phyloP scores from a whole-genome alignment of 306 rosid genomes.

The Glycyrrhiza uralensis region DNA sequence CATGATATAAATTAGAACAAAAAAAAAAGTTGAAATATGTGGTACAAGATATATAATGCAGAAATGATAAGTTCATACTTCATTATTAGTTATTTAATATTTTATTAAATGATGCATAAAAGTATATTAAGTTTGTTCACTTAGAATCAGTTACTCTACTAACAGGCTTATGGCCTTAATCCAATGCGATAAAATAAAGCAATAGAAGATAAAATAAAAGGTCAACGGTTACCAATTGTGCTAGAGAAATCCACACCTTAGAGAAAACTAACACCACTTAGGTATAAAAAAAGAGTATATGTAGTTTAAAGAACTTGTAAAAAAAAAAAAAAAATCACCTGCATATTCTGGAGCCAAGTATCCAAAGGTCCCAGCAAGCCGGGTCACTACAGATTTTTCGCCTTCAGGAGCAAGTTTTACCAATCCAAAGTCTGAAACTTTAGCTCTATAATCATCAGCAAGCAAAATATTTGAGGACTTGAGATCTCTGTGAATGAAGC shows the following conservation, averaged over 20 bases:
- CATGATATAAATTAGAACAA: not conserved
- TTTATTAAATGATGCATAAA: not conserved
- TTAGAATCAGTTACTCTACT: not conserved
- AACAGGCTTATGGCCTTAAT: not conserved
- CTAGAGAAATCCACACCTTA: not conserved
- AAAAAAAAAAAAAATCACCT: slow-evolving; percentile 42
- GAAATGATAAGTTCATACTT: not conserved
- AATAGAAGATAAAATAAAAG: not conserved
- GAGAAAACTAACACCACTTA: slow-evolving; percentile 1
- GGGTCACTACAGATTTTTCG: slow-evolving; percentile 78
- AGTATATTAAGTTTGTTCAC: not conserved
- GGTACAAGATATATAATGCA: not conserved
- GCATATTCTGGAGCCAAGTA: slow-evolving; percentile 99
- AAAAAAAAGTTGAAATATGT: not conserved
- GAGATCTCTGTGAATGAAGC: slow-evolving; percentile 99
- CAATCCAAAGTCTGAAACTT: slow-evolving; percentile 93
- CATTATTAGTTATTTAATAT: not conserved
- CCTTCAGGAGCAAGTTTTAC: slow-evolving; percentile 98
- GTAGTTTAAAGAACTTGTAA: not conserved
- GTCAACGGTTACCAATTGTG: not conserved
- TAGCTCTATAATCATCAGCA: slow-evolving; percentile 83
- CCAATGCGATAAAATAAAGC: slow-evolving; percentile 3
- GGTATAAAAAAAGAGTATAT: not conserved
- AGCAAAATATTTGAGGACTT: slow-evolving; percentile 92
- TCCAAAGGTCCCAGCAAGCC: slow-evolving; percentile 98